phyloP scores from a whole-genome alignment of 352 stramenopile genomes.

The Phytophthora rubi region DNA sequence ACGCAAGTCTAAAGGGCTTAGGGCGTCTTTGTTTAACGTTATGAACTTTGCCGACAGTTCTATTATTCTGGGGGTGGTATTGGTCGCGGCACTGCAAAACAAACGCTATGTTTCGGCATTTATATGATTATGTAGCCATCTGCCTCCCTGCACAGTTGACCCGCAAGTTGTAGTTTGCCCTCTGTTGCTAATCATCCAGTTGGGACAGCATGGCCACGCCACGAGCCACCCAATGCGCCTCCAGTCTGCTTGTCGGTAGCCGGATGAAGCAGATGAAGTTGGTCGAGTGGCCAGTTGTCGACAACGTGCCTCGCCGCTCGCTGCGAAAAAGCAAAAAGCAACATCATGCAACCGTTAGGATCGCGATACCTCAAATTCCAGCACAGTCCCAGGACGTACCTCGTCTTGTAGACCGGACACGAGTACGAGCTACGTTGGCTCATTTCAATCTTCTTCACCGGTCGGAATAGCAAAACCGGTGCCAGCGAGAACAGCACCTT shows the following conservation, averaged over 20 bases:
- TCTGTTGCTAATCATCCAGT: conserved; percentile 74
- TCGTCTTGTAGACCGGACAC: conserved; percentile 96
- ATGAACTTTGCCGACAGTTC: not conserved
- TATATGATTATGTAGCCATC: conserved; percentile 6
- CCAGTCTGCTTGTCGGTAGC: conserved; percentile 76
- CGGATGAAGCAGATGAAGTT: conserved; percentile 96
- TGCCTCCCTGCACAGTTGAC: not conserved
- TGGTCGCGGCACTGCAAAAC: not conserved
- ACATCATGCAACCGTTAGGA: not conserved
- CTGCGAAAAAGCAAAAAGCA: conserved; percentile 33
- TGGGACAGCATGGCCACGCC: conserved; percentile 94
- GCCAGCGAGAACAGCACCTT: conserved; percentile 90
- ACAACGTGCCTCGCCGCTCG: conserved; percentile 89
- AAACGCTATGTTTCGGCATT: not conserved
- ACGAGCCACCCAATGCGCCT: conserved; percentile 93
- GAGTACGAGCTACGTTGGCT: conserved; percentile 75
- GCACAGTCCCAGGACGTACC: conserved; percentile 35
- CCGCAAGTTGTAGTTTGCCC: not conserved
- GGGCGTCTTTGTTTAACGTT: not conserved
- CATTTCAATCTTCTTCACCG: conserved; percentile 83
- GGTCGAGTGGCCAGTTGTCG: conserved; percentile 94
- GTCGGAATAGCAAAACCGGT: conserved; percentile 86
- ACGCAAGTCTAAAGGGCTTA: not conserved
- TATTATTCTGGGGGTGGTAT: not conserved
- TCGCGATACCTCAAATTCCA: not conserved